Evolutionary conservation across 805 yeast species (phyloP).

Genomic region (Suhomyces pyralidae): DNA sequence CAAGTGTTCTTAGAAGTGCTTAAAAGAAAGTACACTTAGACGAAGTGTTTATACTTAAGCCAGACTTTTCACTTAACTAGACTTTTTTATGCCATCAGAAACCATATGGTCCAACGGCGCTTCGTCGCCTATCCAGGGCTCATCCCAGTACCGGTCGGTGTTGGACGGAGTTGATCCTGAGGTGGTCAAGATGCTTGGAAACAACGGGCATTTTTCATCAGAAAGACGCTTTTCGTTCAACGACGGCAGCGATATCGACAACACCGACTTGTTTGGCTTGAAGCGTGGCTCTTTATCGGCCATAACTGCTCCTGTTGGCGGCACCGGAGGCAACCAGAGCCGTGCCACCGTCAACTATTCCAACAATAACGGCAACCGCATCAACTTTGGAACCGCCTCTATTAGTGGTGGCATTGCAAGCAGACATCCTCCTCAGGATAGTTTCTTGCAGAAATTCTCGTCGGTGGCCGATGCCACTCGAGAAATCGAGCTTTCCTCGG

Average conservation of each 20-base stretch:
- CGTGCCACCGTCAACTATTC: constrained; percentile 17
- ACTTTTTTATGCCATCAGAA: constrained; percentile 30
- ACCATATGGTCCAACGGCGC: constrained; percentile 38
- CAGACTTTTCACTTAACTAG: too few species aligned
- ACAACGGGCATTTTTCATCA: constrained; percentile 9
- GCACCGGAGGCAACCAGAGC: constrained; percentile 4
- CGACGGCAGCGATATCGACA: constrained; percentile 45
- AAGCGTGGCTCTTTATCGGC: constrained; percentile 48
- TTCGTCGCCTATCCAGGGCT: constrained; percentile 10
- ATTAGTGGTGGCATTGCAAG: constrained; percentile 54
- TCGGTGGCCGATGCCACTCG: constrained; percentile 68
- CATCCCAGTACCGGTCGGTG: constrained; percentile 30
- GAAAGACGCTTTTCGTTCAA: constrained; percentile 40
- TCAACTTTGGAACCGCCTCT: constrained; percentile 57
- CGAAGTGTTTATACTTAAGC: too few species aligned
- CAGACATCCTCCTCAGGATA: constrained; percentile 45
- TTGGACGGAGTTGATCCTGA: constrained; percentile 42
- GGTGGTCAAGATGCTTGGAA: constrained; percentile 32
- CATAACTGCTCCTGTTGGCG: constrained; percentile 44
- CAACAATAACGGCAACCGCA: constrained; percentile 21
- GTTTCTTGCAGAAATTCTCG: constrained; percentile 61
- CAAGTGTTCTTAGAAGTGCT: too few species aligned
- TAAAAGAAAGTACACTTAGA: too few species aligned
- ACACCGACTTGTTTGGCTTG: constrained; percentile 40
- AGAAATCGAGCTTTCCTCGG: constrained; percentile 53